Conservation (phyloP, 1,139 yeast genomes). For the Groenewaldozyma auringiensis region DNA sequence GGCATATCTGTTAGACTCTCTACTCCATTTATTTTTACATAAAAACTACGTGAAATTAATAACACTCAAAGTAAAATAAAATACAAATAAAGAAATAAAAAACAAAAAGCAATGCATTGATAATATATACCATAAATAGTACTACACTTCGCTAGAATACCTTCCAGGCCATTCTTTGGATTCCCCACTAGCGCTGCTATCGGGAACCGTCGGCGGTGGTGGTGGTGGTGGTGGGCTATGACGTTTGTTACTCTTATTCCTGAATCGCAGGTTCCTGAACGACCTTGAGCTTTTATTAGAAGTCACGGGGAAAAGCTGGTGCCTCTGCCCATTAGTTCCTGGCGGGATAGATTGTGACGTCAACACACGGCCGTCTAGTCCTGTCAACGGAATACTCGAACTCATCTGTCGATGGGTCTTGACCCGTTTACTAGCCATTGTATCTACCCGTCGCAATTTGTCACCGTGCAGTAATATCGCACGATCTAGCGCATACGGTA, state of each 20-base stretch:
- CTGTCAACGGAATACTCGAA: conserved; percentile 13
- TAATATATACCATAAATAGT: no score
- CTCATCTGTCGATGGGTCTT: conserved; percentile 14
- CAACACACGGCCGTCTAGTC: not conserved
- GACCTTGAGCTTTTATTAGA: not conserved
- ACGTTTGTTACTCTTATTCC: not conserved
- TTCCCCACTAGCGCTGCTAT: not conserved
- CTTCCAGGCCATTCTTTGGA: not conserved
- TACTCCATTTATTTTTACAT: no score
- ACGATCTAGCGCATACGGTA: conserved; percentile 88
- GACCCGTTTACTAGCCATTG: conserved; percentile 26
- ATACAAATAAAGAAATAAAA: no score
- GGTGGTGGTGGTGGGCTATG: no score
- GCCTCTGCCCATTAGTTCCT: no score
- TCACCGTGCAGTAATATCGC: conserved; percentile 85
- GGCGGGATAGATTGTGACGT: no score
- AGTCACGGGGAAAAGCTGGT: not conserved
- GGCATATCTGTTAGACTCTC: no score
- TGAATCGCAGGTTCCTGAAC: not conserved
- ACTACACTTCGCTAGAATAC: not conserved
- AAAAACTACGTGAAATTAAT: no score
- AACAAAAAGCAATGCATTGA: no score
- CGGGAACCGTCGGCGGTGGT: not conserved
- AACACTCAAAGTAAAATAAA: no score
- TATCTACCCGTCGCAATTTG: conserved; percentile 59